A percentile compares a stretch with the other conserved stretches of the same genome.
phyloP scores from a whole-genome alignment of 2,329 filamentous ascomycete genomes.

The Lachnellula arida region DNA sequence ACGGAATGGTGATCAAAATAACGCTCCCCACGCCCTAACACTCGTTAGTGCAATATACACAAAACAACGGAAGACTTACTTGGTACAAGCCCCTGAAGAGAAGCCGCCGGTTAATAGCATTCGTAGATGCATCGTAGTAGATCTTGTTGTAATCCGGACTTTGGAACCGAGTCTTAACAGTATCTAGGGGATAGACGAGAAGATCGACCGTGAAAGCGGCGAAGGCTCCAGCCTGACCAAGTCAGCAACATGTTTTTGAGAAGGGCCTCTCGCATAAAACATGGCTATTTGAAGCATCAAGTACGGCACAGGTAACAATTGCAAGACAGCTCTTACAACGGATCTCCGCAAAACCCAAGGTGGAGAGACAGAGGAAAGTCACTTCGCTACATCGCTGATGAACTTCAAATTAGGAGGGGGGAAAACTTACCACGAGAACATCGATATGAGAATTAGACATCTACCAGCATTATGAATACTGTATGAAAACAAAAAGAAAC shows the following conservation, averaged over 20 bases:
- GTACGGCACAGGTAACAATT: too few relatives aligned
- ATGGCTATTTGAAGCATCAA: neutral
- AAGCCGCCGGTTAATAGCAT: conserved; percentile 47
- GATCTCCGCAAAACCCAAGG: too few relatives aligned
- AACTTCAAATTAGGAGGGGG: neutral
- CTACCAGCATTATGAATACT: conserved; percentile 17
- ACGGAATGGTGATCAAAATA: conserved; percentile 82
- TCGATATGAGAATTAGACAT: conserved; percentile 50
- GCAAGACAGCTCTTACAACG: too few relatives aligned
- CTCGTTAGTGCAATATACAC: neutral
- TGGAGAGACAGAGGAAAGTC: too few relatives aligned
- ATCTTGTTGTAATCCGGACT: conserved; percentile 68
- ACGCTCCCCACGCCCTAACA: conserved; percentile 69
- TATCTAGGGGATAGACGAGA: conserved; percentile 74
- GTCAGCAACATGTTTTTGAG: conserved; percentile 4
- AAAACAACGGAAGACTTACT: neutral
- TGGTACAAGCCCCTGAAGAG: conserved; percentile 77
- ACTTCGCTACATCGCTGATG: too few relatives aligned
- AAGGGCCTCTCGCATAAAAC: too few relatives aligned
- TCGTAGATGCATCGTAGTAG: conserved; percentile 55
- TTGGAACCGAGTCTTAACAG: conserved; percentile 81
- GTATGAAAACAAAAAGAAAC: neutral
- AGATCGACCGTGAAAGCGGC: conserved; percentile 85
- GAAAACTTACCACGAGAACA: conserved; percentile 49
- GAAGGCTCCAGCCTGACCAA: conserved; percentile 67